Evolutionary conservation across 208 protist genomes (phyloP).

Genomic region (Crithidia fasciculata): DNA sequence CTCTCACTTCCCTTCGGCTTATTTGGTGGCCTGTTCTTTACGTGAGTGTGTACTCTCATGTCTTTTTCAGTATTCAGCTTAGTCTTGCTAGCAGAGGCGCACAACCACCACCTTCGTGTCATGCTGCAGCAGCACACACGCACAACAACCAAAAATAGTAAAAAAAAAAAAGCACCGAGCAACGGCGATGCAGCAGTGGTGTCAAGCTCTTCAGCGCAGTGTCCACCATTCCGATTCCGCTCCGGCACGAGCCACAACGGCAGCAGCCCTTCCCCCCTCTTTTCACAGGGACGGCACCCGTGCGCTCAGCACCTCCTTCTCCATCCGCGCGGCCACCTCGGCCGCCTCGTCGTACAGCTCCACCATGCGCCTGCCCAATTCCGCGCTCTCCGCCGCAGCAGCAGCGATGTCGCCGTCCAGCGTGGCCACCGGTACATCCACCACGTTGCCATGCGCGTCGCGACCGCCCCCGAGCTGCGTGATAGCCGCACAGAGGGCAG

Average conservation of each 20-base stretch:
- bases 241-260: no score
- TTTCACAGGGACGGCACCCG: slow-evolving; percentile 49
- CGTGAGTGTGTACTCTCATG: no score
- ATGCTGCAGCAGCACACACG: not conserved
- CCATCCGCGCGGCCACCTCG: slow-evolving; percentile 46
- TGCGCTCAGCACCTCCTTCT: slow-evolving; percentile 49
- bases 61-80: no score
- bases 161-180: not conserved
- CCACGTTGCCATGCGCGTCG: slow-evolving; percentile 29
- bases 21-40: no score
- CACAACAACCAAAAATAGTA: not conserved
- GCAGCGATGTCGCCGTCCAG: slow-evolving; percentile 73
- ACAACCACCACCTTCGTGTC: no score
- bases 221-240: no score
- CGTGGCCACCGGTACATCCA: slow-evolving; percentile 60
- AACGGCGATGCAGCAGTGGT: no score
- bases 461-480: slow-evolving; percentile 57
- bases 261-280: no score
- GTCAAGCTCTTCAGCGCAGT: no score
- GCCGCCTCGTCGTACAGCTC: slow-evolving; percentile 76
- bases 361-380: slow-evolving; percentile 64
- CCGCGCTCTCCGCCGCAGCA: slow-evolving; percentile 53
- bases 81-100: no score
- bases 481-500: slow-evolving; percentile 47
- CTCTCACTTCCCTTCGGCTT: no score